Conservation (phyloP, 1,284 basidiomycete genomes). For the Apiotrichum mycotoxinovorans region DNA sequence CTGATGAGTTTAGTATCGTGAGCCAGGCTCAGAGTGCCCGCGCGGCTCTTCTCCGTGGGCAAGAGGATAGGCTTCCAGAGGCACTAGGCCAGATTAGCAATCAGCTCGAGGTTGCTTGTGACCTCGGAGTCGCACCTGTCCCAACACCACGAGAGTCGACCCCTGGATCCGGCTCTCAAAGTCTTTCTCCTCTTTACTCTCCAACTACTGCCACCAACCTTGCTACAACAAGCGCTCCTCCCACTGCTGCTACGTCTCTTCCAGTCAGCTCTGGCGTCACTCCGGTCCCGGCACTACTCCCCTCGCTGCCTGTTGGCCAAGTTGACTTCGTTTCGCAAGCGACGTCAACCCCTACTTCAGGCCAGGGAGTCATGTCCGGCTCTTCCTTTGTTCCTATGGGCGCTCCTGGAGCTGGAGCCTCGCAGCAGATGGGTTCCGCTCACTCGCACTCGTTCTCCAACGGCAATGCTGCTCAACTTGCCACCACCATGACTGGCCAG, state of each 20-base stretch:
- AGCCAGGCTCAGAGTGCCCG: constrained; percentile 39
- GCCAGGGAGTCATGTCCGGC: constrained; percentile 4
- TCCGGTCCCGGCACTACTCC: constrained; percentile 19
- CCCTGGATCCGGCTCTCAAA: constrained; percentile 22
- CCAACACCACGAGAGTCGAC: constrained; percentile 33
- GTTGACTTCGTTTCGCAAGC: not conserved
- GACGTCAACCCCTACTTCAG: not conserved
- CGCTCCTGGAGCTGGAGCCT: not conserved
- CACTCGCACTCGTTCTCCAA: constrained; percentile 50
- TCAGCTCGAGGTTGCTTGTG: constrained; percentile 41
- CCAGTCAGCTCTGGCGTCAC: not conserved
- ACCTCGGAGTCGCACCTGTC: constrained; percentile 38
- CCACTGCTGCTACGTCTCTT: not conserved
- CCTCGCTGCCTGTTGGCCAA: constrained; percentile 33
- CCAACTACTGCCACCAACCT: constrained; percentile 14
- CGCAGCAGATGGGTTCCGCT: constrained; percentile 25
- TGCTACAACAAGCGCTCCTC: constrained; percentile 1
- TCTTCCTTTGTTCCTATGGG: constrained; percentile 4
- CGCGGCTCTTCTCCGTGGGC: constrained; percentile 37
- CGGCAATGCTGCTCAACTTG: constrained; percentile 21
- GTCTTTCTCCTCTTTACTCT: constrained; percentile 33
- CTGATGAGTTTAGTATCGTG: constrained; percentile 29
- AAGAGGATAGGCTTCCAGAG: constrained; percentile 34
- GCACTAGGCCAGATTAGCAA: constrained; percentile 39
- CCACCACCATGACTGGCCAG: constrained; percentile 11